phyloP scores from a whole-genome alignment of 192 early-diverging fungal species.

The Coemansia sp. region DNA sequence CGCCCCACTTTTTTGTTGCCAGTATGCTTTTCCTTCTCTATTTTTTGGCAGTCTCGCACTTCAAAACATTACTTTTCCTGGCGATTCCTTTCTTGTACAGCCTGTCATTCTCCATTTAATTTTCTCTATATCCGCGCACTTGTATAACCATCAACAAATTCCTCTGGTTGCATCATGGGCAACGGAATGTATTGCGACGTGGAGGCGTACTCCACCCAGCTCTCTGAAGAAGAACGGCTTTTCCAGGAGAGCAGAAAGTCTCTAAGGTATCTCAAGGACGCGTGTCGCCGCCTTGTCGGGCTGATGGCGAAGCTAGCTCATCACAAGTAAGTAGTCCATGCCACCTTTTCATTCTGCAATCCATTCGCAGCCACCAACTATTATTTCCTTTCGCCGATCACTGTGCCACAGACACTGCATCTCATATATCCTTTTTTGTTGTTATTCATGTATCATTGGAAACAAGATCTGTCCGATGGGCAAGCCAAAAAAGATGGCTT shows the following conservation, averaged over 20 bases:
- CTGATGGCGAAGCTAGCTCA: conserved; percentile 26
- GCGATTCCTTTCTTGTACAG: conserved; percentile 6
- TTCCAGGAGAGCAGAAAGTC: conserved; percentile 29
- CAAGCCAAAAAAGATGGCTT: neutral
- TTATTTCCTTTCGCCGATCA: conserved; percentile 1
- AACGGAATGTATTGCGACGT: conserved; percentile 49
- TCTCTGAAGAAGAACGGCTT: conserved; percentile 22
- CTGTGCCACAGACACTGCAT: conserved; percentile 10
- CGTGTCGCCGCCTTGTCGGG: conserved; percentile 26
- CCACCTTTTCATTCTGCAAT: neutral
- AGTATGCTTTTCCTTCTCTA: neutral
- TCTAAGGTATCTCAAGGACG: conserved; percentile 31
- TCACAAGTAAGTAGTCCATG: conserved; percentile 32
- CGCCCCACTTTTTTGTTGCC: neutral
- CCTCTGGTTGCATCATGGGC: conserved; percentile 24
- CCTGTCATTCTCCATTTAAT: neutral
- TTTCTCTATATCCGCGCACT: neutral
- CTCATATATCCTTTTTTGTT: conserved; percentile 5
- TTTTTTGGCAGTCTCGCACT: conserved; percentile 1
- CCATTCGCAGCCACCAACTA: neutral
- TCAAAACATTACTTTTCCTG: neutral
- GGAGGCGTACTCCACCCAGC: conserved; percentile 21
- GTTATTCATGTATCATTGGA: neutral
- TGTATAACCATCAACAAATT: conserved; percentile 5
- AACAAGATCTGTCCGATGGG: conserved; percentile 4